A percentile compares a stretch with the other conserved stretches of the same genome.
phyloP scores from a whole-genome alignment of 352 stramenopile genomes.

The Pythium sp. region DNA sequence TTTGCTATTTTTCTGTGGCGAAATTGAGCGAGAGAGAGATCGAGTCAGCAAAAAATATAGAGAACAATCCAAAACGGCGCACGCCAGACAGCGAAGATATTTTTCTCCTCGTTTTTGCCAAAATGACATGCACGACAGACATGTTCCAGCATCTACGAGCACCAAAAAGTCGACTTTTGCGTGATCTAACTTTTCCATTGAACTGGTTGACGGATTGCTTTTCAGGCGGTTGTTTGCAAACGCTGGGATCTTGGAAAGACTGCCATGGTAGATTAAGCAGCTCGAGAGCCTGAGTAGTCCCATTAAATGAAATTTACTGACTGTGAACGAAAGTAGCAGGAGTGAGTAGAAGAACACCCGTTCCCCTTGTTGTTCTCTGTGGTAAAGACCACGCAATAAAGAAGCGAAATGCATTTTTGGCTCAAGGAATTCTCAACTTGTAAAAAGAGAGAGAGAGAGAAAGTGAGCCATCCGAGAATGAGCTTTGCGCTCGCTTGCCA shows the following conservation, averaged over 20 bases:
- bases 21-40: not conserved
- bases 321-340: not conserved
- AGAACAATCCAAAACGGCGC: not conserved
- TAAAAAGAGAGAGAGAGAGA: not conserved
- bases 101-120: not conserved
- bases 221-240: not conserved
- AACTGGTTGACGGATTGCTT: not conserved
- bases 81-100: not conserved
- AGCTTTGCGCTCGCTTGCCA: not conserved
- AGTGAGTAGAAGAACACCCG: not conserved
- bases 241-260: not conserved
- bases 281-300: not conserved
- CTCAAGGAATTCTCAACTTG: too few species aligned
- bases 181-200: not conserved
- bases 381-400: too few species aligned
- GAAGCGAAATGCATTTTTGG: too few species aligned
- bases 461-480: not conserved
- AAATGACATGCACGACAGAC: not conserved
- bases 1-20: not conserved
- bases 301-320: not conserved
- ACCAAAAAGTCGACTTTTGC: not conserved
- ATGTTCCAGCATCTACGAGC: not conserved
- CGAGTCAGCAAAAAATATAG: not conserved
- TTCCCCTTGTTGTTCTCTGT: not conserved
- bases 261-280: not conserved